phyloP scores from a whole-genome alignment of 2,329 filamentous ascomycete species.

The Aspergillus spinulosporus region DNA sequence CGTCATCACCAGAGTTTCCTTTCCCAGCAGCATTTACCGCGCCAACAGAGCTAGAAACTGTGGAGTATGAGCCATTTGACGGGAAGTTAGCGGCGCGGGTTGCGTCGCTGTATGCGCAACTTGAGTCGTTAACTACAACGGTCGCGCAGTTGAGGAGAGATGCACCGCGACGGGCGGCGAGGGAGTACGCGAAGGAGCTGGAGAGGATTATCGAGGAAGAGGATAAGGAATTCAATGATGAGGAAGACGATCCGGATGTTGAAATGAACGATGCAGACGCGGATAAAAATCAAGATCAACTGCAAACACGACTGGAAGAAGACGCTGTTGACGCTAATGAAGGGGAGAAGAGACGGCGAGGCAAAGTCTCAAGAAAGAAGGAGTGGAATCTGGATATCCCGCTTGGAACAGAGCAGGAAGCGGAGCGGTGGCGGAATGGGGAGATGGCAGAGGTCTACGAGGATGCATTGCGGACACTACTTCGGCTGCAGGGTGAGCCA shows the following conservation, averaged over 20 bases:
- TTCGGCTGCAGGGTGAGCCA: conserved; percentile 41
- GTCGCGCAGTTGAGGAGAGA: conserved; percentile 49
- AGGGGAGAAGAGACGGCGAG: background rate
- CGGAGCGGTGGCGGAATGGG: conserved; percentile 42
- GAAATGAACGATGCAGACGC: conserved; percentile 10
- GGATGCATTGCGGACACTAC: conserved; percentile 40
- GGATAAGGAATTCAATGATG: conserved; percentile 47
- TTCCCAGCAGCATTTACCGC: conserved; percentile 37
- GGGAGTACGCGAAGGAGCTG: conserved; percentile 39
- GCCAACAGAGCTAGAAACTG: conserved; percentile 36
- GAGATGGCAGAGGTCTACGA: conserved; percentile 47
- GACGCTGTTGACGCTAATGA: background rate
- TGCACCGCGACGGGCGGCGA: conserved; percentile 45
- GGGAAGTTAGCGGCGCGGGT: conserved; percentile 44
- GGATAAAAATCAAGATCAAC: conserved; percentile 11
- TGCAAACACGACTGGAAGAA: background rate
- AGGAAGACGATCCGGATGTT: conserved; percentile 17
- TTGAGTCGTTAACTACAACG: conserved; percentile 49
- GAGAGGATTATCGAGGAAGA: conserved; percentile 37
- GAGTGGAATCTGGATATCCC: conserved; percentile 35
- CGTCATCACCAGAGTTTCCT: conserved; percentile 32
- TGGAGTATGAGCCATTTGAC: conserved; percentile 51
- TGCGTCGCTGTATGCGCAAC: conserved; percentile 47
- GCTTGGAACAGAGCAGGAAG: conserved; percentile 35
- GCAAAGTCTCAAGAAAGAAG: background rate